Base-by-base conservation (phyloP, 495 filamentous ascomycete genomes). In the Apiosordaria backusii region DNA sequence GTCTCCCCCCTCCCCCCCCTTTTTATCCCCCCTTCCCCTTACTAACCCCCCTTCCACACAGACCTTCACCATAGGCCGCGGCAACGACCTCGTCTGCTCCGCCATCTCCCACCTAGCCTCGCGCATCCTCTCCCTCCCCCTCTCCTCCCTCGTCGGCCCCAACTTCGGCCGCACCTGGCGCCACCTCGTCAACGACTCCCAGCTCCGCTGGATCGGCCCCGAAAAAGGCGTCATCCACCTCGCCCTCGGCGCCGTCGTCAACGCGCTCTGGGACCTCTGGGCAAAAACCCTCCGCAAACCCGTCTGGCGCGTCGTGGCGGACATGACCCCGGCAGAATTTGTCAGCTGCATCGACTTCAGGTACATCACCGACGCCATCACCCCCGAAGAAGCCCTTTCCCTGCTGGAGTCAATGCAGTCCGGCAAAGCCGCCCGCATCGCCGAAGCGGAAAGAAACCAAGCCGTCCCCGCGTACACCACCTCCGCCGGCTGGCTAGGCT, bases 51-150 rank as follows among this genome's bases (percentile, higher is more conserved):
- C 3, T 16, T 55, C 16, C 61, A 53, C 3, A 55, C n/a, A 93
- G 91, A 97, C 93, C 70, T 97, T 97, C 83, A 97, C 93, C 45
- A 97, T 97, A 71, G 93, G 93, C 75, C 91, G 93, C 68, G 93
- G 93, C 68, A 97, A 97, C 79, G 92, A 97, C 78, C 88, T 97
- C 67, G 92, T 97, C 77, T 95, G 92, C 82, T 76, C 85, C 40
- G 93, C 93, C 64, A 96, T 97, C 75, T 78, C 85, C 68, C 83
- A 90, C 73, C 81, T 97, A 13, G 88, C 89, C 40, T 84, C 87
- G 35, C 90, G 92, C 61, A 81, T 97, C 65, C 80, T 85, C 26
- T 86, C 86, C 71, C 88, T 88, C 64, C 88, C 90, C 19, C 88
- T 97, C 63, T 86, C 87, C 52, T 87, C 86, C 57, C 83, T 97